phyloP scores from a whole-genome alignment of 192 early-diverging fungal species.

The Allomyces arbusculus region DNA sequence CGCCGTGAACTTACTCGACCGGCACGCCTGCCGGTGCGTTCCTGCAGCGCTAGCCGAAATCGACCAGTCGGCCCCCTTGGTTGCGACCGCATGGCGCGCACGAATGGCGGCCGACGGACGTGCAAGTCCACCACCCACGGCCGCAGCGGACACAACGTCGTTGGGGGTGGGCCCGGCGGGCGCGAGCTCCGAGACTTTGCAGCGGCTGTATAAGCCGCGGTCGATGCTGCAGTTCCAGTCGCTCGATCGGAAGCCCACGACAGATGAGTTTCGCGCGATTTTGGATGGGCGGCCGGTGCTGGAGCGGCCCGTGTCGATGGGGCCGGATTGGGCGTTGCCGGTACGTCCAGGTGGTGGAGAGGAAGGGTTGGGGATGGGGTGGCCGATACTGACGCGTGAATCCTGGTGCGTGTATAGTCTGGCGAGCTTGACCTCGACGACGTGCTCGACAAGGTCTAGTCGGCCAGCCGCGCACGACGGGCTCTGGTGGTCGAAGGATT shows the following conservation, averaged over 20 bases:
- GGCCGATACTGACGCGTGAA: not conserved
- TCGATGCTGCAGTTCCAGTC: not conserved
- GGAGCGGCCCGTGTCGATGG: not conserved
- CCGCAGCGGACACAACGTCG: not conserved
- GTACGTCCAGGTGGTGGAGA: not conserved
- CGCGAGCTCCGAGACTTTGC: not conserved
- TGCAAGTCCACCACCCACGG: not conserved
- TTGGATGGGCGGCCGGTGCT: not conserved
- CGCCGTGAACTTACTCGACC: not conserved
- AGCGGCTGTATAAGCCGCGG: not conserved
- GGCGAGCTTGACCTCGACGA: not conserved
- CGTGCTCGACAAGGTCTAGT: not conserved
- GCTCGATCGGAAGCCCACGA: not conserved
- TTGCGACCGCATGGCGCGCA: not conserved
- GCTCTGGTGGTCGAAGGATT: too few relatives aligned
- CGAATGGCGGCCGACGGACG: not conserved
- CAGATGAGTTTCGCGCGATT: not conserved
- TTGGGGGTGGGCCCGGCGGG: not conserved
- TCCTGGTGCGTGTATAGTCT: not conserved
- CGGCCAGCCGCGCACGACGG: too few relatives aligned
- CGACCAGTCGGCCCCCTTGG: not conserved
- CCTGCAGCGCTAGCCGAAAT: not conserved
- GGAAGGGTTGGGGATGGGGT: too few relatives aligned
- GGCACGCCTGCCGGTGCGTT: not conserved
- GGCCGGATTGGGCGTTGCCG: not conserved